Base-by-base conservation (phyloP, 2,329 filamentous ascomycete genomes). In the Nothophoma quercina region DNA sequence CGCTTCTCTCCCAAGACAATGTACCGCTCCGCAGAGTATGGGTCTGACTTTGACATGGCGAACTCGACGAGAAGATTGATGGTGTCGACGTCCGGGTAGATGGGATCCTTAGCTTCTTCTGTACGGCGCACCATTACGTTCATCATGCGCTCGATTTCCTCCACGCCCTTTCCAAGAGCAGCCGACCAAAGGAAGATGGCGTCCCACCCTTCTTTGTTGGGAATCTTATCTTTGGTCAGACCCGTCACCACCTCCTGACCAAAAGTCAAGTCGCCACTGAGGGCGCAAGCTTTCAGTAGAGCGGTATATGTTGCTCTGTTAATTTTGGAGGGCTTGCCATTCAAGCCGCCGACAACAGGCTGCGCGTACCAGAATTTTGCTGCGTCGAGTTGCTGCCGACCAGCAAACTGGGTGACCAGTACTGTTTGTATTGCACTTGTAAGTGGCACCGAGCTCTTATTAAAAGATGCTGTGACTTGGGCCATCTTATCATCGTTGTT, bases 41-140 rank as follows among this genome's bases (percentile, higher is more conserved):
- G 81, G 63, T 96, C 87, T 9, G 87, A 80, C 47, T 83, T 82
- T n/a, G 84, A 83, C 58, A 88, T 87, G 8, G 91, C 90, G 51
- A 87, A 86, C 45, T 85, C 82, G 15, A 98, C 81, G 21, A 98
- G 80, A 5, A 79, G 77, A 67, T 98, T 96, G 64, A 98, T 86
- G 5, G 89, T 91, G 3, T 82, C 76, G 6, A 86, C 86, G 47
- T 90, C 87, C 0, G 91, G 85, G 6, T 65, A 50, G 7, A 78
- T 73, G 3, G 82, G 61, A 7, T 75, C 8, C 49, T 78, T 69
- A 50, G 81, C 72, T 55, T 79, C 71, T 44, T 77, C 65, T 56
- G 78, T 81, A 40, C 79, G 76, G 29, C 77, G 73, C n/a, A 79
- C 73, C 81, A 91, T 88, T 16, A 87, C 80, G 34, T 83, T 78